phyloP scores from a whole-genome alignment of 2,329 filamentous ascomycete genomes.

The Cordyceps cicadae region DNA sequence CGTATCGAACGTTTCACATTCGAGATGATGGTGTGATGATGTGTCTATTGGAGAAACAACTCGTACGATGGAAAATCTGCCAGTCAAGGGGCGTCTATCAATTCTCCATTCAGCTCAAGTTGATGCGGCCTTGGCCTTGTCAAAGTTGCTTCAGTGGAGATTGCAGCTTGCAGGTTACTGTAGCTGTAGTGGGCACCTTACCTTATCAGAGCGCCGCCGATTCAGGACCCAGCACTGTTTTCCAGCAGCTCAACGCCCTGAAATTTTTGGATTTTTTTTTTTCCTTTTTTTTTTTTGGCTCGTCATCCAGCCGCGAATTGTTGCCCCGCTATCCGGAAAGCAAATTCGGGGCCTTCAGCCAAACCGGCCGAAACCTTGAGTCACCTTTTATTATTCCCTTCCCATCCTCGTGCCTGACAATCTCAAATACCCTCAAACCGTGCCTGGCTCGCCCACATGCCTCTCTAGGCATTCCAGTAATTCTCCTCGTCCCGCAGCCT shows the following conservation, averaged over 20 bases:
- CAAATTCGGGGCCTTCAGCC: slow-evolving; percentile 11
- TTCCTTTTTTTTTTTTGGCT: slow-evolving; percentile 7
- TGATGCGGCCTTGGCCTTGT: neutral
- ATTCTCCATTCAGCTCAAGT: neutral
- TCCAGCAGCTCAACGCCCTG: neutral
- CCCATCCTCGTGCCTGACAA: slow-evolving; percentile 1
- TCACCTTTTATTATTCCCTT: neutral
- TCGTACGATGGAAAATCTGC: neutral
- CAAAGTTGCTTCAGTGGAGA: neutral
- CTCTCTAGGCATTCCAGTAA: neutral
- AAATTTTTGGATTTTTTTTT: too few relatives aligned
- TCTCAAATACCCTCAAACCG: neutral
- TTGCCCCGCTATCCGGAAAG: slow-evolving; percentile 20
- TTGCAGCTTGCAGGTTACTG: neutral
- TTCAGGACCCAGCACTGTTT: neutral
- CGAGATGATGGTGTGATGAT: neutral
- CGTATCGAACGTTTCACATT: neutral
- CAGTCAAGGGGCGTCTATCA: neutral
- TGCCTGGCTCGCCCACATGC: neutral
- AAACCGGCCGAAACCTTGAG: neutral
- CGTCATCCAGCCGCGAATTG: neutral
- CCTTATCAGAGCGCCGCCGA: neutral
- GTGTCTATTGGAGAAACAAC: neutral
- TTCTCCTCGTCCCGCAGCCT: neutral
- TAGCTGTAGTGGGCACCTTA: too few relatives aligned